These are phyloP conservation scores for Erodium texanum DNA, from an alignment of 441 rosid species.

Conservation along the genomic window DNA sequence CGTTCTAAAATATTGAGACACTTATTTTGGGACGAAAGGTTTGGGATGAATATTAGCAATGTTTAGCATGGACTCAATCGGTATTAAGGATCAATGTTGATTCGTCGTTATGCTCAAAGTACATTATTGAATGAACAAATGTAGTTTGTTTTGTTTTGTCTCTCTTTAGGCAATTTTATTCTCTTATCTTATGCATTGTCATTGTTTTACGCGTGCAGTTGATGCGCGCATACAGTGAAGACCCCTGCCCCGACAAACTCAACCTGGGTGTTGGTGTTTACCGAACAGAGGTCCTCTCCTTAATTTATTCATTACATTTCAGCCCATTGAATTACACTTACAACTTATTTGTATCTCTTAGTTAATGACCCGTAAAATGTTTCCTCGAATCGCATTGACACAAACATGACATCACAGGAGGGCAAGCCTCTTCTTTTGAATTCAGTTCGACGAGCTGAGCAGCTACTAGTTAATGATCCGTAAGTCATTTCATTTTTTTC, in stretches of 20 bases:
- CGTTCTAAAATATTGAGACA: too few species aligned
- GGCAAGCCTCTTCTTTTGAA: slow-evolving; percentile 22
- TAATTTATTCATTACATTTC: not conserved
- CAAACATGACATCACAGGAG: slow-evolving; percentile 13
- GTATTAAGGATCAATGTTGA: not conserved
- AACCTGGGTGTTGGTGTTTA: slow-evolving; percentile 38
- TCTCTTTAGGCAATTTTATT: not conserved
- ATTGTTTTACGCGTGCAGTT: slow-evolving; percentile 15
- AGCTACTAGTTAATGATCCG: slow-evolving; percentile 13
- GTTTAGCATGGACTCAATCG: too few species aligned
- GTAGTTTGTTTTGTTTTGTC: not conserved
- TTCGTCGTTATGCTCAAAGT: not conserved
- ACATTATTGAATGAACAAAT: not conserved
- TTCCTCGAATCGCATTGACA: too few species aligned
- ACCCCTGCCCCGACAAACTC: slow-evolving; percentile 32
- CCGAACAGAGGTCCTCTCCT: slow-evolving; percentile 29
- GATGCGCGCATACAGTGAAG: slow-evolving; percentile 26
- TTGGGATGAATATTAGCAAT: too few species aligned
- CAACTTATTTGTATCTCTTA: not conserved
- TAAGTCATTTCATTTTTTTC: slow-evolving; percentile 10
- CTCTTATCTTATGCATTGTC: not conserved
- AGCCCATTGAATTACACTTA: not conserved
- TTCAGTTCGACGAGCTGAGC: slow-evolving; percentile 17
- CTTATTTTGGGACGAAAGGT: too few species aligned
- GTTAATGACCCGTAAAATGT: too few species aligned